Percentiles rank a stretch among this genome's conserved stretches.
Conservation (phyloP, 2,329 filamentous ascomycete genomes). For the Colletotrichum liaoningense region DNA sequence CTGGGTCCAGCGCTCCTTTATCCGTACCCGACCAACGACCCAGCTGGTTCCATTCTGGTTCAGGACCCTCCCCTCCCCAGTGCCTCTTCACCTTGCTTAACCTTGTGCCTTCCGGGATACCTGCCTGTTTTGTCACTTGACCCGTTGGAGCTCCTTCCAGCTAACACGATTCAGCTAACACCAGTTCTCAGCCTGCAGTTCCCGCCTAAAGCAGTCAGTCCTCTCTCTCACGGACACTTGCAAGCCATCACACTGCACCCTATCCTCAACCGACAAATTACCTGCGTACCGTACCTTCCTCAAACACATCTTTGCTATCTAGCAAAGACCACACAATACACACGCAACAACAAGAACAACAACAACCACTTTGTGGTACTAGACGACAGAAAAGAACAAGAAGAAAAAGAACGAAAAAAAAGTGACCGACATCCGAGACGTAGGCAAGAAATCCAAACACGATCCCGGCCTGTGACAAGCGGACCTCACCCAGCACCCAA, state of each 20-base stretch:
- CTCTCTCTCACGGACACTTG: conserved; percentile 8
- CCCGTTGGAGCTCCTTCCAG: conserved; percentile 32
- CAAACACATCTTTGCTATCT: neutral
- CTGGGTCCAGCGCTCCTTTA: neutral
- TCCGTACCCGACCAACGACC: conserved; percentile 8
- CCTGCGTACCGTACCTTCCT: neutral
- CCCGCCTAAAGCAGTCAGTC: neutral
- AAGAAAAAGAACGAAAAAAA: neutral
- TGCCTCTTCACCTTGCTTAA: conserved; percentile 15
- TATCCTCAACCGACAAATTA: neutral
- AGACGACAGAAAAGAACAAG: neutral
- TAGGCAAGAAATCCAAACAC: conserved; percentile 33
- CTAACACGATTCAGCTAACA: conserved; percentile 30
- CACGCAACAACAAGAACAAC: neutral
- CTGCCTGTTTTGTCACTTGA: conserved; percentile 33
- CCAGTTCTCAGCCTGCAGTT: conserved; percentile 2
- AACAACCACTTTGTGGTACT: neutral
- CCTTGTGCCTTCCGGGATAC: conserved; percentile 27
- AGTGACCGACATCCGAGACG: conserved; percentile 19
- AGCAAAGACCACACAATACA: neutral
- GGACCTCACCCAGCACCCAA: conserved; percentile 28
- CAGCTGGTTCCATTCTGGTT: conserved; percentile 10
- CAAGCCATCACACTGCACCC: neutral
- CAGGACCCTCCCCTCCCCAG: conserved; percentile 27
- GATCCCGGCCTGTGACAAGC: conserved; percentile 34